phyloP scores from a whole-genome alignment of 192 early-diverging fungal genomes.

The Gonapodya sp. region DNA sequence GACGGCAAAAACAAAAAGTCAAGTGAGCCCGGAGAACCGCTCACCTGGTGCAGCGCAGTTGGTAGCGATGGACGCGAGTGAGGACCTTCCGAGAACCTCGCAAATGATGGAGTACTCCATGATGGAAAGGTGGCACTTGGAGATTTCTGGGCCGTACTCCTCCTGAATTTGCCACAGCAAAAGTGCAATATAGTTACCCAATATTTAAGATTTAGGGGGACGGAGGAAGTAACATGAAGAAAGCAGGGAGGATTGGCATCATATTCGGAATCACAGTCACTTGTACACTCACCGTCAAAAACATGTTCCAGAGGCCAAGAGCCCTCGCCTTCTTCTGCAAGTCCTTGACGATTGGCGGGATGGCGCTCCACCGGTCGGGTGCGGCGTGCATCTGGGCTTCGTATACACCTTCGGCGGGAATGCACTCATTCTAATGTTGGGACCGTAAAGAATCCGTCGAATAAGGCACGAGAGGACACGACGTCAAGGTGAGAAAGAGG shows the following conservation, averaged over 20 bases:
- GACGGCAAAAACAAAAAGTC: too few species aligned
- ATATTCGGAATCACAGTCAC: background rate
- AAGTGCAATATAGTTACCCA: too few species aligned
- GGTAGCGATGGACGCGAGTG: slow-evolving; percentile 33
- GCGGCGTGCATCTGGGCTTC: slow-evolving; percentile 60
- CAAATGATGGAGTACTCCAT: background rate
- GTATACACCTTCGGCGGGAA: slow-evolving; percentile 79
- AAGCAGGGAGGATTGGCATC: too few species aligned
- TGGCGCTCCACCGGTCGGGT: slow-evolving; percentile 75
- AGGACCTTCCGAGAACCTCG: background rate
- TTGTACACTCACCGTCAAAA: slow-evolving; percentile 31
- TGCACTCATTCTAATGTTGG: slow-evolving; percentile 32
- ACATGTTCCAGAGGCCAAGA: slow-evolving; percentile 97
- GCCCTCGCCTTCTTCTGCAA: slow-evolving; percentile 77
- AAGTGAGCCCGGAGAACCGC: background rate
- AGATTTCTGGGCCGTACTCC: background rate
- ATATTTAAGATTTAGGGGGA: too few species aligned
- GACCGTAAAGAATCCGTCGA: too few species aligned
- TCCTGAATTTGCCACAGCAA: background rate
- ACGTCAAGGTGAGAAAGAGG: too few species aligned
- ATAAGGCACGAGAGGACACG: too few species aligned
- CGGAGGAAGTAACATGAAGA: too few species aligned
- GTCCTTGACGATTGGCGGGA: slow-evolving; percentile 78
- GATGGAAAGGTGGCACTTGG: background rate
- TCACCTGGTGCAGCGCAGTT: slow-evolving; percentile 76